phyloP scores from a whole-genome alignment of 352 stramenopile genomes.

The Saprolegnia parasitica region DNA sequence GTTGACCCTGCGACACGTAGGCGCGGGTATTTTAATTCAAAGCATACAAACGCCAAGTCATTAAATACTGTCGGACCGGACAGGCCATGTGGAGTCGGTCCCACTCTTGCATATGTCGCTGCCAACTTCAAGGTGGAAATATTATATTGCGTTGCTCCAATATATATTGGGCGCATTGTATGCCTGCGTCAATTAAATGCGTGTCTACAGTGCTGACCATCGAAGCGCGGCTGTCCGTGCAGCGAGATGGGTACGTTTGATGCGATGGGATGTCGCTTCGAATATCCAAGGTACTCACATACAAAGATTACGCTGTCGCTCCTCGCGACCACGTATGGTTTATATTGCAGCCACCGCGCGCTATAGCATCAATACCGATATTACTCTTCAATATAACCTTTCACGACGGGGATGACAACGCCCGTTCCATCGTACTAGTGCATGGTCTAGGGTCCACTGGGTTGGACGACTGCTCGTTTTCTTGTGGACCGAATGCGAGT shows the following conservation, averaged over 20 bases:
- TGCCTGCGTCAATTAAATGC: not conserved
- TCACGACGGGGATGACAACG: too few species aligned
- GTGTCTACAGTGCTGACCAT: not conserved
- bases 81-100: not conserved
- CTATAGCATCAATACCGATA: too few species aligned
- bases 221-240: too few species aligned
- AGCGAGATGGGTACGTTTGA: not conserved
- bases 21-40: not conserved
- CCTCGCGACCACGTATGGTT: too few species aligned
- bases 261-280: not conserved
- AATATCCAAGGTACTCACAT: too few species aligned
- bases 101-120: not conserved
- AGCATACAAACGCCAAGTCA: not conserved
- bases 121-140: not conserved
- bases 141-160: not conserved
- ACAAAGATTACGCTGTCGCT: too few species aligned
- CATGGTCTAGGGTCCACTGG: too few species aligned
- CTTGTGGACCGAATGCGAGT: too few species aligned
- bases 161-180: not conserved
- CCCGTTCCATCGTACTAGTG: too few species aligned
- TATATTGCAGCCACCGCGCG: too few species aligned
- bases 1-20: not conserved
- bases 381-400: too few species aligned
- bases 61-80: not conserved
- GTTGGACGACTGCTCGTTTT: too few species aligned